Evolutionary conservation across 1,139 yeast genomes (phyloP).

Genomic region (Yamadazyma blattariae): DNA sequence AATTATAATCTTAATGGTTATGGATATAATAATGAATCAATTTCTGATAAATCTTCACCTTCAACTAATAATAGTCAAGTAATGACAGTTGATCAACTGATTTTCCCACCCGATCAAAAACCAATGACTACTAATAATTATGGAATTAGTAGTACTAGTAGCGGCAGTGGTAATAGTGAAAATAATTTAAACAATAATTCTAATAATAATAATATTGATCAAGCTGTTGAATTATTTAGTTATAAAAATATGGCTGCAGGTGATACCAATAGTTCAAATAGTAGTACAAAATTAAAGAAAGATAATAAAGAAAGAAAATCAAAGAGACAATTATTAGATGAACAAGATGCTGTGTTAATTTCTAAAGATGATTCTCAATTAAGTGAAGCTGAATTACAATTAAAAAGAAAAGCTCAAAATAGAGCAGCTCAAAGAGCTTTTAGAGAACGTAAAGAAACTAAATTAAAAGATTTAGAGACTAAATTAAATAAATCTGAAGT

Average conservation of each 20-base stretch:
- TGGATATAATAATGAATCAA: constrained; percentile 8
- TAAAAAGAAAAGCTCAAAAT: constrained; percentile 75
- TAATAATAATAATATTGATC: neutral
- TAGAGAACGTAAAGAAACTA: constrained; percentile 78
- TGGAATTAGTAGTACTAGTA: neutral
- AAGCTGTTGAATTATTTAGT: neutral
- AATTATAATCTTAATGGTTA: constrained; percentile 1
- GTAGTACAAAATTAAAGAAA: neutral
- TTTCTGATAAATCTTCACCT: constrained; percentile 18
- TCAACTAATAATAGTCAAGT: constrained; percentile 11
- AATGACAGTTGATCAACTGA: constrained; percentile 5
- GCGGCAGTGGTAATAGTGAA: neutral
- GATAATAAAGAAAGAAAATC: constrained; percentile 8
- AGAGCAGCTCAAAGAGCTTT: constrained; percentile 90
- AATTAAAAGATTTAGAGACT: constrained; percentile 63
- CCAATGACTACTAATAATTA: neutral
- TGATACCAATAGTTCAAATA: neutral
- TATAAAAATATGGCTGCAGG: neutral
- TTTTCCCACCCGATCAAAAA: constrained; percentile 4
- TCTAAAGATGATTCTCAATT: constrained; percentile 40
- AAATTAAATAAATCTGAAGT: constrained; percentile 59
- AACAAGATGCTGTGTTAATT: constrained; percentile 37
- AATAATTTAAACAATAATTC: neutral
- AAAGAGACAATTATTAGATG: constrained; percentile 31
- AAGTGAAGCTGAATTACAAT: constrained; percentile 47